Evolutionary conservation across 2,329 filamentous ascomycete genomes (phyloP).

Genomic region (Apiospora phragmitis): DNA sequence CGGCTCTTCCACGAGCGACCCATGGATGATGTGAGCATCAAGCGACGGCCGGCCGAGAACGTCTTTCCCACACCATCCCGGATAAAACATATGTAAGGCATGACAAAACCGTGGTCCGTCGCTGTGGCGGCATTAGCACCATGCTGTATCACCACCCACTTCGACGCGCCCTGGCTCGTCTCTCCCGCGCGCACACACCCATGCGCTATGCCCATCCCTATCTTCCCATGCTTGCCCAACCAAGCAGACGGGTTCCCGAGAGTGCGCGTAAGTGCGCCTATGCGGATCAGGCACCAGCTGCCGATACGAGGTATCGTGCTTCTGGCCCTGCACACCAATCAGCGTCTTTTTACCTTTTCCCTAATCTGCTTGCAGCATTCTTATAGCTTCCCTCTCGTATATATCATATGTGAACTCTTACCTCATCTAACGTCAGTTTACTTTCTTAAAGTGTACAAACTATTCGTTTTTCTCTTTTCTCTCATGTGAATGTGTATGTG

Average conservation of each 20-base stretch:
- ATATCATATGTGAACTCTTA: constrained; percentile 2
- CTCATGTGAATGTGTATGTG: not conserved
- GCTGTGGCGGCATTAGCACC: constrained; percentile 1
- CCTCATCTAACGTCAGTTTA: not conserved
- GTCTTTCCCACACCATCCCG: not conserved
- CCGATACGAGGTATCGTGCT: constrained; percentile 3
- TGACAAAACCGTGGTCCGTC: not conserved
- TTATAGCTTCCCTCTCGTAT: not conserved
- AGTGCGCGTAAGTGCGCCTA: not conserved
- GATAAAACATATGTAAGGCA: not conserved
- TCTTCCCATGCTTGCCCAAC: not conserved
- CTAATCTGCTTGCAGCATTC: not conserved
- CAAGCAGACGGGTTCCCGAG: not conserved
- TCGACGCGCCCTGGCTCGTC: not conserved
- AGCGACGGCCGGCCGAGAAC: not conserved
- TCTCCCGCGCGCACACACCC: not conserved
- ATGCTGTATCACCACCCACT: constrained; percentile 5
- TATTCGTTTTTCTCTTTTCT: not conserved
- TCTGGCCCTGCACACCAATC: not conserved
- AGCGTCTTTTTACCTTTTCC: not conserved
- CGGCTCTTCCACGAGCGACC: not conserved
- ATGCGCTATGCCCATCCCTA: not conserved
- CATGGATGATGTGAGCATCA: not conserved
- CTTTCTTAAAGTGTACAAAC: not conserved
- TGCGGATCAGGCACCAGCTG: not conserved